Percentiles rank a stretch among this genome's conserved stretches.
Evolutionary conservation across 1,139 yeast genomes (phyloP).

Genomic region (Yamadazyma trypodendri): DNA sequence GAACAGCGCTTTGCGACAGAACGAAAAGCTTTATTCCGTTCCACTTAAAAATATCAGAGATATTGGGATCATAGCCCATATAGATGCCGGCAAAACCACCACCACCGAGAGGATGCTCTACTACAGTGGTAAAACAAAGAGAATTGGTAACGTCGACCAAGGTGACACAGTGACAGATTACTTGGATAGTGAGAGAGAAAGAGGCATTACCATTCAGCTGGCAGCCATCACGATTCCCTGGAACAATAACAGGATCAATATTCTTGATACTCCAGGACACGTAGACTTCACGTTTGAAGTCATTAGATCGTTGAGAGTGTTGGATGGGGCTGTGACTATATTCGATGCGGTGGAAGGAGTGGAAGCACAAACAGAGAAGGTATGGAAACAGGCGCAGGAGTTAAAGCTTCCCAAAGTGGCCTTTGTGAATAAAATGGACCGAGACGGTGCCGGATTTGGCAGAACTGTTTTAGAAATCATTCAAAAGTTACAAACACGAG

Average conservation of each 20-base stretch:
- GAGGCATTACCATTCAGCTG: conserved; percentile 96
- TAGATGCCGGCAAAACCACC: conserved; percentile 89
- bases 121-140: conserved; percentile 74
- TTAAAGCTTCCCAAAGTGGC: conserved; percentile 71
- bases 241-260: conserved; percentile 72
- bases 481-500: conserved; percentile 71
- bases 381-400: conserved; percentile 83
- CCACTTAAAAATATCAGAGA: conserved; percentile 50
- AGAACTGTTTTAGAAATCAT: conserved; percentile 85
- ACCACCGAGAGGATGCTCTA: conserved; percentile 90
- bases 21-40: conserved; percentile 19
- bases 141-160: conserved; percentile 92
- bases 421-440: conserved; percentile 92
- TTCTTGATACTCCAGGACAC: conserved; percentile 98
- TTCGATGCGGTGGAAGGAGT: conserved; percentile 97
- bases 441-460: conserved; percentile 93
- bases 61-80: conserved; percentile 82
- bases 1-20: conserved; percentile 1
- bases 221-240: conserved; percentile 94
- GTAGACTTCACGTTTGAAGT: conserved; percentile 98
- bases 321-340: conserved; percentile 92
- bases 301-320: conserved; percentile 78
- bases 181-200: conserved; percentile 80
- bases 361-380: conserved; percentile 96
- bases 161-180: conserved; percentile 97